Evolutionary conservation across 192 early-diverging fungal species (phyloP).

Genomic region (Borealophlyctis nickersoniae): DNA sequence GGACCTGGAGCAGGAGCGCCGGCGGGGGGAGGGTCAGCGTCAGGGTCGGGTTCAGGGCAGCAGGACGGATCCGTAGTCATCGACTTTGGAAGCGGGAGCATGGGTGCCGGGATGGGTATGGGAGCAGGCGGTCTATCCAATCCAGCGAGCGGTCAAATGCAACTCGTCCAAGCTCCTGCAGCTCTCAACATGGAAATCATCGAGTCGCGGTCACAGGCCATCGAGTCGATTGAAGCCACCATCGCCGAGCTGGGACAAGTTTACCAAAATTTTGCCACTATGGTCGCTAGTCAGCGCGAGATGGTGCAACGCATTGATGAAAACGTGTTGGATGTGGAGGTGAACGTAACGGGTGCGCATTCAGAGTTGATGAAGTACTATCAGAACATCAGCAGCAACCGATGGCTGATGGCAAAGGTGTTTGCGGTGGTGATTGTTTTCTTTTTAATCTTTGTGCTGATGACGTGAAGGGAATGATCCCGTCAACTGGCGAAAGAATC

Average conservation of each 20-base stretch:
- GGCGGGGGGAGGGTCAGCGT: too few relatives aligned
- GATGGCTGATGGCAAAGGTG: conserved; percentile 94
- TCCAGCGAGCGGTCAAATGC: conserved; percentile 51
- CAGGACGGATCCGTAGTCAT: conserved; percentile 32
- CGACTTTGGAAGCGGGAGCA: conserved; percentile 40
- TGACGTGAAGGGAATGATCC: conserved; percentile 23
- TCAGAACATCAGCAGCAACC: conserved; percentile 85
- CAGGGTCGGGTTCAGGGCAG: too few relatives aligned
- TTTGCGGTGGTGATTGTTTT: conserved; percentile 88
- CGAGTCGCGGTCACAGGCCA: conserved; percentile 83
- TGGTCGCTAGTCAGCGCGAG: conserved; percentile 85
- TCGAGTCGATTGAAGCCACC: conserved; percentile 94
- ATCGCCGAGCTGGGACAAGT: conserved; percentile 93
- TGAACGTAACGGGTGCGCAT: conserved; percentile 88
- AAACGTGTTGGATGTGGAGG: conserved; percentile 88
- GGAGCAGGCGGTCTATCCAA: not conserved
- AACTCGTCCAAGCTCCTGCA: conserved; percentile 56
- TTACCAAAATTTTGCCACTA: conserved; percentile 79
- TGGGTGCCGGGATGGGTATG: conserved; percentile 4
- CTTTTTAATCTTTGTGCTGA: conserved; percentile 72
- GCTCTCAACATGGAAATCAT: conserved; percentile 71
- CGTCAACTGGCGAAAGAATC: too few relatives aligned
- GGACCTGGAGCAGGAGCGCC: conserved; percentile 2
- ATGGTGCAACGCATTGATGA: conserved; percentile 90
- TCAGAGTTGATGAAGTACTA: conserved; percentile 89